phyloP scores from a whole-genome alignment of 306 rosid species.

The Senna tora region DNA sequence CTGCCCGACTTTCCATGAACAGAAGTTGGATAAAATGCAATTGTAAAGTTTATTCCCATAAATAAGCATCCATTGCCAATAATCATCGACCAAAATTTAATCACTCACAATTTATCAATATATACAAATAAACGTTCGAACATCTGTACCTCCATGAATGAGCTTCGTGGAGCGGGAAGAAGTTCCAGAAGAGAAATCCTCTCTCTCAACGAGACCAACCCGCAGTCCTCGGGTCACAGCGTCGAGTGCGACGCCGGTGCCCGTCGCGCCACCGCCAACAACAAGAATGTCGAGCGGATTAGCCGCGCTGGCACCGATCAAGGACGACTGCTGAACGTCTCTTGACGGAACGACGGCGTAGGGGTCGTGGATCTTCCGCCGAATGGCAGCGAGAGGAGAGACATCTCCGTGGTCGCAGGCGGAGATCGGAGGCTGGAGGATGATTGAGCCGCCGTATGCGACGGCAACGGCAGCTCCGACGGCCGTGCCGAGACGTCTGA shows the following conservation, averaged over 20 bases:
- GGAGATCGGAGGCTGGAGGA: slow-evolving; percentile 56
- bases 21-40: not conserved
- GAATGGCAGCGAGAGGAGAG: slow-evolving; percentile 44
- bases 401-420: slow-evolving; percentile 53
- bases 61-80: not conserved
- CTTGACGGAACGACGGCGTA: slow-evolving; percentile 68
- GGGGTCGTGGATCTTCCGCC: slow-evolving; percentile 60
- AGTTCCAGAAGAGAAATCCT: slow-evolving; percentile 94
- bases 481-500: slow-evolving; percentile 57
- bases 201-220: slow-evolving; percentile 95
- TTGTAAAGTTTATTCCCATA: not conserved
- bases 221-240: slow-evolving; percentile 91
- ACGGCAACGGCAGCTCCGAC: slow-evolving; percentile 55
- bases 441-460: slow-evolving; percentile 57
- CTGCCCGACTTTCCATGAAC: not conserved
- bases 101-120: not conserved
- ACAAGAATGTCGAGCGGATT: slow-evolving; percentile 89
- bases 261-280: slow-evolving; percentile 98
- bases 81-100: not conserved
- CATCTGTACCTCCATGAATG: slow-evolving; percentile 83
- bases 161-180: slow-evolving; percentile 98
- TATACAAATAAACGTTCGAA: slow-evolving; percentile 1
- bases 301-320: slow-evolving; percentile 58
- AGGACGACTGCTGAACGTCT: slow-evolving; percentile 62
- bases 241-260: slow-evolving; percentile 80